Evolutionary conservation across 2,329 filamentous ascomycete genomes (phyloP).

Genomic region (Neopestalotiopsis clavispora): DNA sequence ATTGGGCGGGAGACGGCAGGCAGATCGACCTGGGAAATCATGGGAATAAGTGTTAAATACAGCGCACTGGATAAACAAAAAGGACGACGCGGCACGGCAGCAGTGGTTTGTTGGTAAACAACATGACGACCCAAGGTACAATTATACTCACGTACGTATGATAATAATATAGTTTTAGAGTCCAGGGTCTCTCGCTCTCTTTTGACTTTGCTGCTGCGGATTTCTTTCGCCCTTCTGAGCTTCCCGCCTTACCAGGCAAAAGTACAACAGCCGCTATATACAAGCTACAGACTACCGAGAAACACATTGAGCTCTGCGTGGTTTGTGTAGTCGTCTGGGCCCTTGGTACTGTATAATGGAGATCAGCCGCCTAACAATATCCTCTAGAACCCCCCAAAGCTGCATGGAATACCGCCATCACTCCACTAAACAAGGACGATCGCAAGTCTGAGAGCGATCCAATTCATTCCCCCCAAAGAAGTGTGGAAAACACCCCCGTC

Average conservation of each 20-base stretch:
- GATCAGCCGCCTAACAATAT: not conserved
- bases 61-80: too few species aligned
- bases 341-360: not conserved
- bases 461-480: not conserved
- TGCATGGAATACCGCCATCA: not conserved
- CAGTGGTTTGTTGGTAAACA: not conserved
- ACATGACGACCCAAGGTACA: too few species aligned
- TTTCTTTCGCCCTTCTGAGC: not conserved
- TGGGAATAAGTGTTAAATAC: not conserved
- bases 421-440: conserved; percentile 7
- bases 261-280: not conserved
- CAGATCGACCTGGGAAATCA: not conserved
- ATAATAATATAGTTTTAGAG: too few species aligned
- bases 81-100: not conserved
- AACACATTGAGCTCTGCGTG: not conserved
- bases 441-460: not conserved
- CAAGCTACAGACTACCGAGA: not conserved
- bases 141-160: too few species aligned
- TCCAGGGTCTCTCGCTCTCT: not conserved
- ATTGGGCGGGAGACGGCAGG: not conserved
- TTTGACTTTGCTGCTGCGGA: not conserved
- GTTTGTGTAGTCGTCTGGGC: not conserved
- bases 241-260: not conserved
- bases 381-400: not conserved
- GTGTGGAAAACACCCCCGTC: not conserved